Evolutionary conservation across 1,284 basidiomycete species (phyloP), one percentile per base, ranked within the genome.

Genomic region (Irpex rosettiformis): DNA sequence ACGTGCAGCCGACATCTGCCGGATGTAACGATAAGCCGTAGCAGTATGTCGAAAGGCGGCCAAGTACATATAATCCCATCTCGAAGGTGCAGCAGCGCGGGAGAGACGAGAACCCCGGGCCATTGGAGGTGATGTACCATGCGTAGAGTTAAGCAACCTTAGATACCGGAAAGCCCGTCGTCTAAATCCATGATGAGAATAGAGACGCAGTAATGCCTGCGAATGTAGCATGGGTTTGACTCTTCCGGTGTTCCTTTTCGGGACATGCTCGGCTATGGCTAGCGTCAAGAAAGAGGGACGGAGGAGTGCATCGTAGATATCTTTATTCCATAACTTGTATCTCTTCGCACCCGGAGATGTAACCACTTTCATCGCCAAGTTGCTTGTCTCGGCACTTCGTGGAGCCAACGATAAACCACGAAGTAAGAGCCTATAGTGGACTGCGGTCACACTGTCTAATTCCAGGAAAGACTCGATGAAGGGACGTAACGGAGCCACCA

Each of bases 341-440:
- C 74, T 69, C 24, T 73, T 72, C 3, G 59, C 67, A 40, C 77
- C 66, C 82, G 85, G 81, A 18, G 76, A 68, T 42, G 70, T 69
- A 40, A 88, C 67, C 16, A 87, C 53, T 0, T 71, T 59, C 4
- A 81, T 63, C 1, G 77, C 73, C 40, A 75, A 69, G 13, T 74
- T 67, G 1, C 79, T 74, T 4, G 72, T 73, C 6, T 78, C 73
- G 0, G 68, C 65, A 0, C 80, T 79, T n/a, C 72, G 67, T 0
- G 78, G 73, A 45, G 77, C 73, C 58, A 70, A 66, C 0, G 81
- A 72, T 43, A 88, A 69, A 2, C 81, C 76, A 42, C 77, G 78
- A 6, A 89, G 77, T 53, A 89, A 69, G 49, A 80, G 73, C 61
- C 86, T 83, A 72, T 82, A 82, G 61, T 85, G 75, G 33, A 76